Evolutionary conservation across 2,329 filamentous ascomycete genomes (phyloP).

Genomic region (Cryoendolithus antarcticus): DNA sequence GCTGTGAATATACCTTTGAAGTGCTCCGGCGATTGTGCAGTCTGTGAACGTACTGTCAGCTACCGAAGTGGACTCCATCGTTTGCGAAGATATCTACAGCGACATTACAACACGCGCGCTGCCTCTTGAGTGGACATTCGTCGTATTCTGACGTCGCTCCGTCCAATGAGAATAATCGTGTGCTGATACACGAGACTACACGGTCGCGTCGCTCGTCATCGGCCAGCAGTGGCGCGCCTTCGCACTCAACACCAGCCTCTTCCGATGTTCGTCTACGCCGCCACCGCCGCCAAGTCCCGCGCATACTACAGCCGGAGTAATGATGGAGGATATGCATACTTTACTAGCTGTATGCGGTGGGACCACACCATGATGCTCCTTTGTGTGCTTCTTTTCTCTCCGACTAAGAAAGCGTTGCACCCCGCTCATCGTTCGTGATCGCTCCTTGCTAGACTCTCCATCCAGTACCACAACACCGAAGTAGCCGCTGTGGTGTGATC

Average conservation of each 20-base stretch:
- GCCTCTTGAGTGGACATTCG: neutral
- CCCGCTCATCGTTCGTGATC: conserved; percentile 30
- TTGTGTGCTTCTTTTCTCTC: conserved; percentile 43
- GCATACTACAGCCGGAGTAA: neutral
- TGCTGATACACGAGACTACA: too few species aligned
- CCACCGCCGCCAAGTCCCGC: too few species aligned
- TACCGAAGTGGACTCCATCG: too few species aligned
- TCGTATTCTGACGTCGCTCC: too few species aligned
- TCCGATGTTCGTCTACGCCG: too few species aligned
- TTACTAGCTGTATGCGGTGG: conserved; percentile 1
- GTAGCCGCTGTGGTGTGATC: too few species aligned
- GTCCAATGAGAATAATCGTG: too few species aligned
- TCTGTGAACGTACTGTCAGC: conserved; percentile 7
- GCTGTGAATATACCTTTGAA: conserved; percentile 53
- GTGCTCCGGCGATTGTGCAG: conserved; percentile 43
- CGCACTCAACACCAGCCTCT: too few species aligned
- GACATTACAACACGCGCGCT: neutral
- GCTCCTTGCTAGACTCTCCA: neutral
- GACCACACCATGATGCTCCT: neutral
- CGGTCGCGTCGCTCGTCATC: too few species aligned
- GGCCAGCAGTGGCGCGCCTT: too few species aligned
- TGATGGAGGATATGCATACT: conserved; percentile 6
- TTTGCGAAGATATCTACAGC: too few species aligned
- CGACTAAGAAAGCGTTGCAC: conserved; percentile 57
- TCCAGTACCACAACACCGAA: too few species aligned